Evolutionary conservation across 371 early-diverging fungal genomes (phyloP), one percentile per base, ranked within the genome.

Genomic region (Circinella minor): DNA sequence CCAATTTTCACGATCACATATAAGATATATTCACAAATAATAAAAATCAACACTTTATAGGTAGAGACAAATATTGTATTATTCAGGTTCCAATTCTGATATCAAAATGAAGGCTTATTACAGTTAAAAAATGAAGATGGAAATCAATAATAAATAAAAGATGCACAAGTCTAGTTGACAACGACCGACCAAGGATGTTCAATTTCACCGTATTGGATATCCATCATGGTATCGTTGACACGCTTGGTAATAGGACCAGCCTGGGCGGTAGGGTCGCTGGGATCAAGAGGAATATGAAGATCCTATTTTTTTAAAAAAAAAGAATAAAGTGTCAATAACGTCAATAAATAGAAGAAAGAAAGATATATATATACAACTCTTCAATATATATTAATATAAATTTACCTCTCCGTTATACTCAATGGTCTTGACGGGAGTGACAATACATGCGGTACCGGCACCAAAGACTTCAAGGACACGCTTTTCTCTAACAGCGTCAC

Each of bases 401-500:
- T 63, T 63, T 68, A 72, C 79, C 55, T 84, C 80, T 55, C 84
- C 89, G 49, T 86, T 69, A 76, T 93, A 97, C 63, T 85, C 80
- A 68, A 98, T 93, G 61, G 80, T 83, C 82, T 95, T 94, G 85
- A 98, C 93, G 37, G 98, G 97, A 74, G 89, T 90, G 27, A 98
- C 96, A 67, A 98, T 95, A 81, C 95, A 94, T 36, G 99, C 99
- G 17, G 99, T 98, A 69, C 99, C 99, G 34, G 95, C 89, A 70
- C 98, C 98, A 88, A 97, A 94, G 83, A 93, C 87, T 78, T 95
- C 97, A 38, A 74, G 37, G 54, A 83, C 76, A 34, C 97, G 89
- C 15, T 87, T 88, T 63, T 93, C 89, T 71, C 91, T 85, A 63
- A 88, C 71, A 18, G 97, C 96, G 59, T 89, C 77, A 51, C 88